These are phyloP conservation scores for Botryococcus braunii DNA, from an alignment of 163 green algal species.

Conservation along the genomic window DNA sequence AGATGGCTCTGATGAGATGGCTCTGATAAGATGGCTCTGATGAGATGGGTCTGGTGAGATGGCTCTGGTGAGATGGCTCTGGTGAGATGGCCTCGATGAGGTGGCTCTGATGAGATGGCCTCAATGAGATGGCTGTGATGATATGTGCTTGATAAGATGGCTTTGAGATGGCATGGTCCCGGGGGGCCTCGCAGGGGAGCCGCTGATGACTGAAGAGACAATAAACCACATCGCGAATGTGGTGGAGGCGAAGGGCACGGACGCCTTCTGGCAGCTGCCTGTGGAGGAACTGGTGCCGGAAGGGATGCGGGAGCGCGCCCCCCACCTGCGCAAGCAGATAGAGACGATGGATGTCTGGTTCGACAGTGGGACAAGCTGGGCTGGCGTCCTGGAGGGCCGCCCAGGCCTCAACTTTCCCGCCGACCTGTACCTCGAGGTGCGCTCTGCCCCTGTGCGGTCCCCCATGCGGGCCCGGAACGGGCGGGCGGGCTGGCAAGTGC, in stretches of 20 bases:
- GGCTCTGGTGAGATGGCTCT: too few species aligned
- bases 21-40: too few species aligned
- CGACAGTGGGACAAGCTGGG: conserved; percentile 90
- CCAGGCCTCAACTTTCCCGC: conserved; percentile 67
- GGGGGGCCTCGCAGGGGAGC: conserved; percentile 49
- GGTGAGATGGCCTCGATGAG: too few species aligned
- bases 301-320: conserved; percentile 23
- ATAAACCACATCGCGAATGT: conserved; percentile 72
- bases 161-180: not conserved
- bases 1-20: too few species aligned
- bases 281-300: conserved; percentile 46
- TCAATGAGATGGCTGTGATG: too few species aligned
- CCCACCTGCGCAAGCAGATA: conserved; percentile 61
- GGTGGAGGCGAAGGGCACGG: conserved; percentile 63
- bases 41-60: too few species aligned
- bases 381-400: conserved; percentile 56
- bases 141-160: too few species aligned
- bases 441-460: too few species aligned
- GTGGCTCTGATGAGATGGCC: too few species aligned
- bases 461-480: too few species aligned
- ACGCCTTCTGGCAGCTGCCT: conserved; percentile 69
- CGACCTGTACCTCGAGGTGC: conserved; percentile 95
- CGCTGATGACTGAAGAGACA: conserved; percentile 82
- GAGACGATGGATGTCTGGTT: conserved; percentile 98
- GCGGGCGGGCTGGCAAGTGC: too few species aligned